phyloP scores from a whole-genome alignment of 345 rosid genomes.

The Ricinus communis region DNA sequence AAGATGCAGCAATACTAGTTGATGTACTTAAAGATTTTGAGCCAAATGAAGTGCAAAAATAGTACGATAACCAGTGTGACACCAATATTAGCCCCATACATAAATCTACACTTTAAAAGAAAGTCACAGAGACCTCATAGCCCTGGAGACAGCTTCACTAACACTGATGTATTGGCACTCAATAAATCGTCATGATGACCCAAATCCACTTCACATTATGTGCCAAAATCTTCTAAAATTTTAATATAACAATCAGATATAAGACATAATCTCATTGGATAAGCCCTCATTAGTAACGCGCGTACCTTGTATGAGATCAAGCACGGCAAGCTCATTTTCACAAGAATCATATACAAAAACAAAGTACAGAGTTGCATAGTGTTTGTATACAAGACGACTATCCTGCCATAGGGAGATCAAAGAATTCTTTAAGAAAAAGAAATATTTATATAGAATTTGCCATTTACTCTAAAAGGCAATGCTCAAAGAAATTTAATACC shows the following conservation, averaged over 20 bases:
- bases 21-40: too few species aligned
- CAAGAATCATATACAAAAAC: constrained; percentile 79
- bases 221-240: background rate
- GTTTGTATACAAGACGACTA: constrained; percentile 83
- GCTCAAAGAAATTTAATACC: constrained; percentile 48
- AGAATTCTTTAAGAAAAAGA: constrained; percentile 1
- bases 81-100: too few species aligned
- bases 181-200: background rate
- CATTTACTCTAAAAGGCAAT: background rate
- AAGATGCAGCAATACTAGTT: background rate
- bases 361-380: constrained; percentile 85
- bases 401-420: constrained; percentile 44
- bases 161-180: background rate
- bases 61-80: too few species aligned
- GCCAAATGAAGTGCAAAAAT: too few species aligned
- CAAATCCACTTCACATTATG: background rate
- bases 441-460: background rate
- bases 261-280: background rate
- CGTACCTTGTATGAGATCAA: constrained; percentile 96
- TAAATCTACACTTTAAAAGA: too few species aligned
- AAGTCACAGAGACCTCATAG: too few species aligned
- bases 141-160: too few species aligned
- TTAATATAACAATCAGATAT: background rate
- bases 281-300: background rate
- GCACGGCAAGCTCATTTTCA: constrained; percentile 97